phyloP scores from a whole-genome alignment of 768 basidiomycete species.

The Hericium alpestre region DNA sequence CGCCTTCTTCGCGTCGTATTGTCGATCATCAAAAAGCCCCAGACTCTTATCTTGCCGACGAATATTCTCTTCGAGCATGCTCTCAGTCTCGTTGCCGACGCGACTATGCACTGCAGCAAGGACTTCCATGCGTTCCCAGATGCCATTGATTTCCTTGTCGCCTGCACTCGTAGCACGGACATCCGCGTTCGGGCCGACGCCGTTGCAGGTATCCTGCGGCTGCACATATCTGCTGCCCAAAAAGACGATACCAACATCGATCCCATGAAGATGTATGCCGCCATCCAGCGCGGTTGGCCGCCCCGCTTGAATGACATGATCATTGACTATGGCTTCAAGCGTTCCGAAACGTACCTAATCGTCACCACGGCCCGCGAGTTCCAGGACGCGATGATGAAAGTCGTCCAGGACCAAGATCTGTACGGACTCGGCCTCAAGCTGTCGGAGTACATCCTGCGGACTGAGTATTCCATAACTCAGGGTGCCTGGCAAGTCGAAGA shows the following conservation, averaged over 20 bases:
- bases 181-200: slow-evolving; percentile 41
- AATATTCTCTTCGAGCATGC: slow-evolving; percentile 41
- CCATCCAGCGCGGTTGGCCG: slow-evolving; percentile 34
- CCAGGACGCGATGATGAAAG: slow-evolving; percentile 43
- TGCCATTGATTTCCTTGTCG: slow-evolving; percentile 41
- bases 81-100: slow-evolving; percentile 32
- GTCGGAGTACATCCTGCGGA: slow-evolving; percentile 38
- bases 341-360: slow-evolving; percentile 37
- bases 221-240: slow-evolving; percentile 34
- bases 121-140: slow-evolving; percentile 34
- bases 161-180: slow-evolving; percentile 44
- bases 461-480: slow-evolving; percentile 53
- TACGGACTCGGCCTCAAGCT: slow-evolving; percentile 40
- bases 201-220: slow-evolving; percentile 42
- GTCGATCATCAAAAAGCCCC: slow-evolving; percentile 33
- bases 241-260: slow-evolving; percentile 37
- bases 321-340: slow-evolving; percentile 34
- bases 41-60: slow-evolving; percentile 16
- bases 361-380: slow-evolving; percentile 31
- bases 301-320: slow-evolving; percentile 34
- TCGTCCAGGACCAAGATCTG: slow-evolving; percentile 37
- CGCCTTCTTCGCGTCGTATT: slow-evolving; percentile 25
- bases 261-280: slow-evolving; percentile 34
- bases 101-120: slow-evolving; percentile 33
- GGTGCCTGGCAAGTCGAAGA: slow-evolving; percentile 41